Conservation (phyloP, 306 rosid species). For the Quercus variabilis region DNA sequence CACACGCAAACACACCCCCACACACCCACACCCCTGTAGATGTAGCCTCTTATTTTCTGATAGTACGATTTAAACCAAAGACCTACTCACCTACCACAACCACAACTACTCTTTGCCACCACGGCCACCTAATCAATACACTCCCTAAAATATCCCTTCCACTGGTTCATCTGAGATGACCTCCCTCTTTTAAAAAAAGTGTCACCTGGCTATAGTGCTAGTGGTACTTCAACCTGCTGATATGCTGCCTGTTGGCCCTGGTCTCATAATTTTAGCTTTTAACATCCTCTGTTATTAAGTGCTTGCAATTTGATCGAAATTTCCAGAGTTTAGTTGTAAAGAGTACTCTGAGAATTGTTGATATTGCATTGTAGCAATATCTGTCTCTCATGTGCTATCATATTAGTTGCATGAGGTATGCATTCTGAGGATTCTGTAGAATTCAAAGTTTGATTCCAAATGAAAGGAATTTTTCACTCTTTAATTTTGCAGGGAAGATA, state of each 20-base stretch:
- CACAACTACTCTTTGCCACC: not conserved
- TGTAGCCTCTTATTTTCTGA: not conserved
- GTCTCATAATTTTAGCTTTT: not conserved
- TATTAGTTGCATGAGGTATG: not conserved
- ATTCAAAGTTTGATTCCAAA: not conserved
- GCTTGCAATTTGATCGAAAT: not conserved
- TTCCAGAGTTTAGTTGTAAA: not conserved
- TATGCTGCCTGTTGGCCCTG: not conserved
- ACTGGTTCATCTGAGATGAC: no score
- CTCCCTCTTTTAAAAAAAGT: no score
- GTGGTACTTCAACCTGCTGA: not conserved
- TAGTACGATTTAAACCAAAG: not conserved
- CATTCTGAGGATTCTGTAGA: not conserved
- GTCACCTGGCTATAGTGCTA: not conserved
- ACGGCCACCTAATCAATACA: not conserved
- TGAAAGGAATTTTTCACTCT: slow-evolving; percentile 1
- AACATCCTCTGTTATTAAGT: not conserved
- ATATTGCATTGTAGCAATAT: not conserved
- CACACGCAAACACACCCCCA: no score
- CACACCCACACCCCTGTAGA: not conserved
- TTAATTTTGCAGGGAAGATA: slow-evolving; percentile 75
- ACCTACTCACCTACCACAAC: not conserved
- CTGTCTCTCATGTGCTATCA: not conserved
- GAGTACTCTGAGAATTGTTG: not conserved
- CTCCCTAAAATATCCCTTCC: no score